These are phyloP conservation scores for Acanthamoeba triangularis DNA, from an alignment of 208 protist genomes.

Conservation along the genomic window DNA sequence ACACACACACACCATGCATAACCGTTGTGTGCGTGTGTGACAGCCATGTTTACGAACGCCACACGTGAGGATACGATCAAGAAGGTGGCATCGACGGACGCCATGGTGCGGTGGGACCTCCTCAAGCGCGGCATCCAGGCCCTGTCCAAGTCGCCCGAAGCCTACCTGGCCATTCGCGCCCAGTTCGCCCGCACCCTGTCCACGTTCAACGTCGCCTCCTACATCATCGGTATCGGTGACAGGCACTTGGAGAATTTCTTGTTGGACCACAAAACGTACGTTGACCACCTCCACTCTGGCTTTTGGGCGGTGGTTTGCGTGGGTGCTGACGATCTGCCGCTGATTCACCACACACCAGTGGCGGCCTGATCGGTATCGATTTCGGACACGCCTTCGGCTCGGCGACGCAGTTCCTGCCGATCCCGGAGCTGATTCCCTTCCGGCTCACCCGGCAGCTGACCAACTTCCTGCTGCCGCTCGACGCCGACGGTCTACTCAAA, in stretches of 20 bases:
- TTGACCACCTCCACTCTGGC: background rate
- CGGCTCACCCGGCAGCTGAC: slow-evolving; percentile 94
- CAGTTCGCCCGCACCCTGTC: slow-evolving; percentile 92
- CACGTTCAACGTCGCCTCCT: slow-evolving; percentile 91
- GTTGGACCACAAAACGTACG: slow-evolving; percentile 87
- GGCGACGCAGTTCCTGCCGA: slow-evolving; percentile 92
- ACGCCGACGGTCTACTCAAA: slow-evolving; percentile 85
- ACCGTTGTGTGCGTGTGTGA: background rate
- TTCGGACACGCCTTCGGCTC: slow-evolving; percentile 97
- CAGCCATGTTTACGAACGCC: slow-evolving; percentile 73
- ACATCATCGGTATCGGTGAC: slow-evolving; percentile 96
- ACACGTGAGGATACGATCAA: slow-evolving; percentile 72
- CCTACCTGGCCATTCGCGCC: slow-evolving; percentile 90
- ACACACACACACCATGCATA: background rate
- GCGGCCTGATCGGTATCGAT: slow-evolving; percentile 95
- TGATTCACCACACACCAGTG: slow-evolving; percentile 74
- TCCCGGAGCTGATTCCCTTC: slow-evolving; percentile 97
- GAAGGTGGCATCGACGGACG: slow-evolving; percentile 77
- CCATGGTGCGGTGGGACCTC: slow-evolving; percentile 29
- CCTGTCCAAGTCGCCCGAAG: slow-evolving; percentile 87
- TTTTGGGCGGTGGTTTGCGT: background rate
- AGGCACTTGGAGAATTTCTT: slow-evolving; percentile 96
- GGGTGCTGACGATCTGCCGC: background rate
- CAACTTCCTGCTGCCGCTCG: slow-evolving; percentile 91
- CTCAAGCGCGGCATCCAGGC: slow-evolving; percentile 82